Conservation (phyloP, 257 asterid genomes). For the Plantago elongata region DNA sequence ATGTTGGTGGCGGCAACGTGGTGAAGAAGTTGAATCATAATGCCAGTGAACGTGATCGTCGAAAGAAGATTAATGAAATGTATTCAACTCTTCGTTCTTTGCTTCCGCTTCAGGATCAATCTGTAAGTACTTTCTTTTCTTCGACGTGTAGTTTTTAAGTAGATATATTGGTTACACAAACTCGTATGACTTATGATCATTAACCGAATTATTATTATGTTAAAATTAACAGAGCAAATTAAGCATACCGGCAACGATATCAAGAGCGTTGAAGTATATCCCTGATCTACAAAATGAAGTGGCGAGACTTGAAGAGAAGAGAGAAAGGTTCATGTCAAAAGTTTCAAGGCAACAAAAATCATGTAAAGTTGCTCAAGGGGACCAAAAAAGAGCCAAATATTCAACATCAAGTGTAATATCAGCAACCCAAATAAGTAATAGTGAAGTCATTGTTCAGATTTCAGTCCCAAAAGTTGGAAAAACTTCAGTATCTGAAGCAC, state of each 20-base stretch:
- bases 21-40: slow-evolving; percentile 67
- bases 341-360: slow-evolving; percentile 20
- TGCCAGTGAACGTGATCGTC: slow-evolving; percentile 77
- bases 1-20: not conserved
- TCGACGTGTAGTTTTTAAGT: too few relatives aligned
- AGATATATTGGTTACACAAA: too few relatives aligned
- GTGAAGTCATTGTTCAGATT: slow-evolving; percentile 37
- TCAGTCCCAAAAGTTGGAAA: slow-evolving; percentile 18
- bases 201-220: not conserved
- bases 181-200: not conserved
- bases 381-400: not conserved
- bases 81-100: slow-evolving; percentile 61
- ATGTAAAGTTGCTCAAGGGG: not conserved
- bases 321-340: slow-evolving; percentile 33
- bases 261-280: slow-evolving; percentile 58
- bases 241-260: slow-evolving; percentile 63
- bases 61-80: slow-evolving; percentile 51
- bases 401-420: slow-evolving; percentile 27
- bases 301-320: slow-evolving; percentile 35
- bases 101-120: slow-evolving; percentile 57
- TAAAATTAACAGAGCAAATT: slow-evolving; percentile 40
- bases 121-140: slow-evolving; percentile 18
- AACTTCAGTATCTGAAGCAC: slow-evolving; percentile 19
- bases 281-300: slow-evolving; percentile 67
- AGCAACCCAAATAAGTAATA: slow-evolving; percentile 21